These are phyloP conservation scores for Apostasia ramifera DNA, from an alignment of 106 monocot species.

Conservation along the genomic window DNA sequence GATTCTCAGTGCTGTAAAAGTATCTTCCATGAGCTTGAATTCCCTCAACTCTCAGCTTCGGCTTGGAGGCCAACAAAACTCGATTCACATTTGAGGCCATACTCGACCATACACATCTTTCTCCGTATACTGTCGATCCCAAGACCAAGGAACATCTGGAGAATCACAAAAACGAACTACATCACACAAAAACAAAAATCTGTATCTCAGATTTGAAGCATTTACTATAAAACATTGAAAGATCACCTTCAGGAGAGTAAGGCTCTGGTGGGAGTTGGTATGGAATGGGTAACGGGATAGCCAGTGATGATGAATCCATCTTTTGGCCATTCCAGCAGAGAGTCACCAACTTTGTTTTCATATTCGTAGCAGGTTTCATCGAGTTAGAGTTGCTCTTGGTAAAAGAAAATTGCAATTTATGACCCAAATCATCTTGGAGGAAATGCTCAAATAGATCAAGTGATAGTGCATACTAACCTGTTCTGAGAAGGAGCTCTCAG, in stretches of 20 bases:
- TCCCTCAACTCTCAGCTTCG: no score
- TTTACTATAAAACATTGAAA: background rate
- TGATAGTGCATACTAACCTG: slow-evolving; percentile 13
- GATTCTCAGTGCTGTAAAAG: no score
- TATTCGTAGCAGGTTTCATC: background rate
- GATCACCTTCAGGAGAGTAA: slow-evolving; percentile 67
- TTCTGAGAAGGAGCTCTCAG: slow-evolving; percentile 12
- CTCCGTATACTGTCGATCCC: slow-evolving; percentile 75
- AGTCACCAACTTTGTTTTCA: slow-evolving; percentile 46
- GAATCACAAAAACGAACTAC: background rate
- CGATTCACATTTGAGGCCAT: slow-evolving; percentile 39
- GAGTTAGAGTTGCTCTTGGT: slow-evolving; percentile 11
- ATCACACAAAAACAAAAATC: background rate
- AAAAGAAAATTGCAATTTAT: background rate
- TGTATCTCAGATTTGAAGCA: background rate
- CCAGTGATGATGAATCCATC: slow-evolving; percentile 21
- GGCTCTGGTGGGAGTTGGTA: slow-evolving; percentile 85
- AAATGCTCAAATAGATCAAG: background rate
- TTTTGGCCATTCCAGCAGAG: slow-evolving; percentile 28
- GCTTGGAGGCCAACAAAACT: background rate
- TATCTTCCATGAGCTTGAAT: no score
- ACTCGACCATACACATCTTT: slow-evolving; percentile 80
- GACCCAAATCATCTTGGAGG: background rate
- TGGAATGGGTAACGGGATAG: slow-evolving; percentile 68
- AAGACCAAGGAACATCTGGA: slow-evolving; percentile 95